Base-by-base conservation (phyloP, 2,329 filamentous ascomycete genomes). In the Chlorencoelia australis region DNA sequence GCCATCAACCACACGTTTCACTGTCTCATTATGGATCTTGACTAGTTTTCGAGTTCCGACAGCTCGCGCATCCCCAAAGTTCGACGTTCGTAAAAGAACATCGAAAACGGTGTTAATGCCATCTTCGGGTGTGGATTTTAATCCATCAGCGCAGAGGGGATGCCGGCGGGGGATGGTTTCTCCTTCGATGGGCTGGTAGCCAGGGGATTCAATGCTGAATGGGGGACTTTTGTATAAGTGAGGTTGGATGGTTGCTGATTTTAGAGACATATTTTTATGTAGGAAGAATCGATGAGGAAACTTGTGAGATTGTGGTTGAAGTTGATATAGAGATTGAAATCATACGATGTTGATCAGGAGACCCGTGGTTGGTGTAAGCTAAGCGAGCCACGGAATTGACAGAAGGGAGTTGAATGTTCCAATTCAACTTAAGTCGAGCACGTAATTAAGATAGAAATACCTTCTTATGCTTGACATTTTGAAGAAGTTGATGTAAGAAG, bases 1-100 rank as follows among this genome's bases (percentile, higher is more conserved):
- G 46, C 85, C 85, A 57, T 91, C 82, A 29, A 93, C 66, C 40
- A 87, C 70, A 70, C 88, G 91, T 73, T 89, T 91, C 58, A 93
- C 66, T 52, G 75, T 82, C 64, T 93, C 85, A 49, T 79, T 71
- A 59, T 91, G 84, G 22, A 77, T 80, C 60, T 80, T 73, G 60
- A 93, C 63, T 42, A 91, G 69, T 58, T 73, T 79, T 46, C 85
- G 78, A 49, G 73, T 77, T 43, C 82, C 85, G 47, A 83, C 63
- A 40, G 70, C 71, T 57, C 77, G 77, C 39, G 69, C 64, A 52
- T 81, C 76, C 49, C 76, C 77, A 55, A 68, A 81, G 54, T 76
- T 71, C 31, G 80, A 78, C 42, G 77, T 75, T 46, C 71, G 69
- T 51, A 69, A 72, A 51, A 93, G 67, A 49, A 89, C 75, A 54